Conservation (phyloP, 2,329 filamentous ascomycete species). For the Neofusicoccum sp. region DNA sequence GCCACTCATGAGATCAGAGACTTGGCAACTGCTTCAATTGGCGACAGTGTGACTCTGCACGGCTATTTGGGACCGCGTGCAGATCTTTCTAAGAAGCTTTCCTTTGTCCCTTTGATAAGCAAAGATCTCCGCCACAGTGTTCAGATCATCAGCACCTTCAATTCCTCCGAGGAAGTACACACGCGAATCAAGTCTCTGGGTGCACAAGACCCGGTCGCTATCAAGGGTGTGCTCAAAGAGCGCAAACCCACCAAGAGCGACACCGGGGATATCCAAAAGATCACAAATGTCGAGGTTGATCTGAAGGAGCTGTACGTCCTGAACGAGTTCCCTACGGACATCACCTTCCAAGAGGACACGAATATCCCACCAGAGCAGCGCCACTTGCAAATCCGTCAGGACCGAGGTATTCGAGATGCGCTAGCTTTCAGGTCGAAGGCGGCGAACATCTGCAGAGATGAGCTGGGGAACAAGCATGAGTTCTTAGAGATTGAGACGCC, state of each 20-base stretch:
- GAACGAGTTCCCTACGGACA: constrained; percentile 70
- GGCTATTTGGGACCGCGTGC: constrained; percentile 72
- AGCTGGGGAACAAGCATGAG: constrained; percentile 53
- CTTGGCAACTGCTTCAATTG: constrained; percentile 24
- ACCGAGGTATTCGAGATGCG: constrained; percentile 63
- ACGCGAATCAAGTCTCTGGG: constrained; percentile 43
- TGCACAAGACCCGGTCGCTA: constrained; percentile 54
- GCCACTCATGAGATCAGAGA: constrained; percentile 40
- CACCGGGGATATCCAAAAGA: constrained; percentile 30
- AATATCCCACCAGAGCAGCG: constrained; percentile 72
- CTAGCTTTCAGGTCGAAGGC: constrained; percentile 68
- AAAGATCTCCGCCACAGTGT: constrained; percentile 45
- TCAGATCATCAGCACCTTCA: constrained; percentile 51
- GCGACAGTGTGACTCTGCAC: constrained; percentile 54
- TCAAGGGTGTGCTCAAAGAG: constrained; percentile 51
- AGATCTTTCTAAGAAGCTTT: constrained; percentile 66
- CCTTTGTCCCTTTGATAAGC: constrained; percentile 63
- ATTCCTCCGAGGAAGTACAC: constrained; percentile 30
- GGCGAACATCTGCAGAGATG: constrained; percentile 52
- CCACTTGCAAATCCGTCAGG: constrained; percentile 81
- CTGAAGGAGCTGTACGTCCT: constrained; percentile 64
- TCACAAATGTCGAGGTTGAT: constrained; percentile 56
- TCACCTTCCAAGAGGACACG: constrained; percentile 73
- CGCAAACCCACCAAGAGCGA: constrained; percentile 38
- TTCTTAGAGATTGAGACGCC: constrained; percentile 89